Evolutionary conservation across 192 early-diverging fungal species (phyloP).

Genomic region (Diversispora epigaea): DNA sequence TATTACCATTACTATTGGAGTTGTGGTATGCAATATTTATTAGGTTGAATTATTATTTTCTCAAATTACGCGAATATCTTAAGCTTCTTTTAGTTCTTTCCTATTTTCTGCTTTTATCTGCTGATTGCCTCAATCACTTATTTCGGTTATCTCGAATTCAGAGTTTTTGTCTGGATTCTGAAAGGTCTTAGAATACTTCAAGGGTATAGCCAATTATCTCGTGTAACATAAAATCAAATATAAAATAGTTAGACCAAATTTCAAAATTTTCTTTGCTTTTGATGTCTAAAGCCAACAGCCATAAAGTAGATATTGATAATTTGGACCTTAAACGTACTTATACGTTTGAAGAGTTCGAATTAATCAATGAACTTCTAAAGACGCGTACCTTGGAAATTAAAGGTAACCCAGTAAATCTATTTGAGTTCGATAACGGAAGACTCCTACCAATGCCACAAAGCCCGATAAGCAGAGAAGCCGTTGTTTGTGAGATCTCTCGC

Average conservation of each 20-base stretch:
- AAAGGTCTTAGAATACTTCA: conserved; percentile 2
- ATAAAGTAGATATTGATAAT: not conserved
- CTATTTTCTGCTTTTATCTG: conserved; percentile 1
- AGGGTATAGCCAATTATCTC: not conserved
- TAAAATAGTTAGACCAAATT: not conserved
- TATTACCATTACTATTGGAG: no score
- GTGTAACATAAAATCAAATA: conserved; percentile 16
- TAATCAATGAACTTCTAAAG: conserved; percentile 15
- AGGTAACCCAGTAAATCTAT: conserved; percentile 18
- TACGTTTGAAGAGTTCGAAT: conserved; percentile 16
- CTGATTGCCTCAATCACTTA: conserved; percentile 10
- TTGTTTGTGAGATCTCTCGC: not conserved
- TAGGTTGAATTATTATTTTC: no score
- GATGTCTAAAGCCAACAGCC: conserved; percentile 2
- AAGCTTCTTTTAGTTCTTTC: conserved; percentile 7
- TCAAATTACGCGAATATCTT: conserved; percentile 1
- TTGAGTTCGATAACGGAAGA: conserved; percentile 8
- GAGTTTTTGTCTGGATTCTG: not conserved
- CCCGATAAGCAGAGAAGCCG: conserved; percentile 7
- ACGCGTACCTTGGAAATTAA: not conserved
- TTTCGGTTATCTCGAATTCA: conserved; percentile 11
- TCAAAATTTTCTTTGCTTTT: not conserved
- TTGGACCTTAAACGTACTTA: not conserved
- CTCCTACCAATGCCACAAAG: conserved; percentile 12
- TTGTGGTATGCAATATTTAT: no score